Evolutionary conservation across 257 asterid species (phyloP), one percentile per base, ranked within the genome.

Genomic region (Gentiana straminea): DNA sequence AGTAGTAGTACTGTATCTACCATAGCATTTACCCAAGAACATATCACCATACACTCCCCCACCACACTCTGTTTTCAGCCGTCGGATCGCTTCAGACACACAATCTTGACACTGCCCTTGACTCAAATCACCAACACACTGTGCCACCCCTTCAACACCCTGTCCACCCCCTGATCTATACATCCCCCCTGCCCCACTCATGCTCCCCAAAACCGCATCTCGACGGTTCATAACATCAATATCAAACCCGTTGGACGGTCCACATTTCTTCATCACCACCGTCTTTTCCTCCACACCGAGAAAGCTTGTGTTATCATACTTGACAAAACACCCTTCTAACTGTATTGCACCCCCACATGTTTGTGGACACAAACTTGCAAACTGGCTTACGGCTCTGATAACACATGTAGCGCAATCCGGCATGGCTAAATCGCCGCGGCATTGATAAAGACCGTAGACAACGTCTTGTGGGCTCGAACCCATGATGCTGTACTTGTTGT

Each of bases 331-430:
- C 37, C 94, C 98, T 47, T 87, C 84, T 12, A 91, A 62, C 68
- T 91, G 97, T 5, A 87, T 54, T 24, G 84, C 93, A 1, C 86
- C 96, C 7, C 98, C 98, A 67, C 94, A 82, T 0, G 88, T 61
- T 33, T 66, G 76, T 12, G 84, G 58, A 72, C 98, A 87, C 1
- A 79, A 3, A 2, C 72, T 70, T 56, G 67, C 80, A 58, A 87
- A 62, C 7, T 65, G 87, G 37, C 83, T 73, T 57, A 83, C 93
- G 0, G 90, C 84, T 24, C 67, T 77, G 2, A 83, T 84, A 35
- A 91, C 94, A 62, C 98, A 91, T 3, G 78, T 72, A 64, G 96
- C 95, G 67, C 98, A 91, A 53, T 87, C 98, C 1, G 94, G 95
- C 98, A 87, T 83, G 73, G 96, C 55, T 9, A 84, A 49, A 63